Base-by-base conservation (phyloP, 2,329 filamentous ascomycete genomes). In the Alternaria hordeiaustralica region DNA sequence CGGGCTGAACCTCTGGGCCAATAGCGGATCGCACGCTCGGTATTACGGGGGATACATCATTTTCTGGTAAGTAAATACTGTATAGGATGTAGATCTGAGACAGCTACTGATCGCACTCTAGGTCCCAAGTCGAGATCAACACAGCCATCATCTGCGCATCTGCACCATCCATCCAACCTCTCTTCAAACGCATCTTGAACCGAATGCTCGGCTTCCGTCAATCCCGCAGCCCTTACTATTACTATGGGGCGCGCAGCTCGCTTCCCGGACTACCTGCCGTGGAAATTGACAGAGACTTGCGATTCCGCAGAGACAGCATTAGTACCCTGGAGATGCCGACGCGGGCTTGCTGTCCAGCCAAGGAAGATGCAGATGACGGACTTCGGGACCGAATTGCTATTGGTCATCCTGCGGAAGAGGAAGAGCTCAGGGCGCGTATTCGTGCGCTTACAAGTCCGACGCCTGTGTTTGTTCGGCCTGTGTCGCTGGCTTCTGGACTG, bases 71-170 rank as follows among this genome's bases (percentile, higher is more conserved):
- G 53, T 30, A 11, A 21, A 20, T 1, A 2, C 5, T 3, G 7
- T 7, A 20, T 1, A 58, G 21, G 2, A 43, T 5, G 20, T 43
- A 23, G 9, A 33, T 20, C 18, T 7, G 13, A 51, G 13, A 26
- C 46, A 20, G n/a, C 13, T 15, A 44, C 47, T 58, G n/a, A 53
- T 25, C 3, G n/a, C 6, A 53, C 36, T 21, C 26, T 64, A 56
- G 54, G 54, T 56, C 69, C 13, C 70, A 72, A 36, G 67, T 75
- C 26, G 72, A 75, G 41, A 63, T 74, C 55, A 74, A 75, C 43
- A 73, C 70, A 3, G 72, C 68, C 2, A 74, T 75, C 10, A 66
- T 73, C 8, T 73, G 69, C 51, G 71, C 73, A 5, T 72, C 70
- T 2, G 65, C 60, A 4, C 73, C 73, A 15, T 73, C 69, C 11